Base-by-base conservation (phyloP, 495 filamentous ascomycete genomes). In the Xylaria sp. region DNA sequence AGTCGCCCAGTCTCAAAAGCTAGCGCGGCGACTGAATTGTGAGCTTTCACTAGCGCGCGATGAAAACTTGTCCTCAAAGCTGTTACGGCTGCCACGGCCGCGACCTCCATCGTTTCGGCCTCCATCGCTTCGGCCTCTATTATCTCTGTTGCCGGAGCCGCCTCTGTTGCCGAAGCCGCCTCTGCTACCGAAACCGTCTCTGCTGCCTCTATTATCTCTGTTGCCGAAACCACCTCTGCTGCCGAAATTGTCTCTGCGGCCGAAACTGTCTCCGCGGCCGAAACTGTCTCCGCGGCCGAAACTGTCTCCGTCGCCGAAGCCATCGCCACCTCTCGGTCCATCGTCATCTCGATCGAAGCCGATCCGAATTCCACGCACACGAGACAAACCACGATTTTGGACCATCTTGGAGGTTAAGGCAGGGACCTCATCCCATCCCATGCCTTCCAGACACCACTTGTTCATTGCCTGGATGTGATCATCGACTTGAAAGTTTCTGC, bases 361-460 rank as follows among this genome's bases (percentile, higher is more conserved):
- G 72, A 87, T 73, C 63, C 83, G 81, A 29, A 91, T 55, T 5
- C 89, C 88, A 5, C 77, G 72, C 11, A 87, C 57, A 2, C 76
- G 58, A 0, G 46, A 26, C 0, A 91, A 75, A 26, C 87, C 83
- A 44, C 92, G 76, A 71, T 85, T 88, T 5, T 65, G 24, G 1
- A 82, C 85, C 24, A 88, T 19, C n/a, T 52, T 73, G 1, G 73
- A 71, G 15, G 75, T 57, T 11, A 97, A 73, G 3, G 71, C 70
- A 1, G 93, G 93, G 12, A 87, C 84, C 67, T 84, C 70, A 0
- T 80, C 67, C 83, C 92, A 82, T 12, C 90, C 89, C 84, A 90
- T 93, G 3, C 88, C 90, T 43, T 87, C 80, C 29, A 79, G 77
- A 52, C 86, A 83, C 75, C 90, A 85, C n/a, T 87, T 78, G 78